A percentile compares a stretch with the other conserved stretches of the same genome.
phyloP scores from a whole-genome alignment of 202 grass and related monocot genomes.

The Dendrocalamus latiflorus region DNA sequence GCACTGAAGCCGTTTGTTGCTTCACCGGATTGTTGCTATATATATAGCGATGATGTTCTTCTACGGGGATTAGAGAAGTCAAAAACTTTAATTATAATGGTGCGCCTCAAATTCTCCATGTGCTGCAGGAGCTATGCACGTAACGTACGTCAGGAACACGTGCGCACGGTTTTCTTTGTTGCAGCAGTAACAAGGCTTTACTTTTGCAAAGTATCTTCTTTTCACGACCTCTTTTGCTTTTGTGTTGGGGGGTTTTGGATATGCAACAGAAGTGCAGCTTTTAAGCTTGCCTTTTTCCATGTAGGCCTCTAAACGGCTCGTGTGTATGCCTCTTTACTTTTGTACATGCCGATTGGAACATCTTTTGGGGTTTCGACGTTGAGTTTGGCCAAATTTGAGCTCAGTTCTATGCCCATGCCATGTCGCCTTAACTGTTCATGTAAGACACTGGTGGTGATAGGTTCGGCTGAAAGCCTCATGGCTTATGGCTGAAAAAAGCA shows the following conservation, averaged over 20 bases:
- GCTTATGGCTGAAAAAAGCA: no score
- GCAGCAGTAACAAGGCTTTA: neutral
- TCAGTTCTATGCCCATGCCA: neutral
- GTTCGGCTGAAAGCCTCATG: no score
- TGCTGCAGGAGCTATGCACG: neutral
- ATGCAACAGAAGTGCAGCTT: neutral
- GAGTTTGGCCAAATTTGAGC: neutral
- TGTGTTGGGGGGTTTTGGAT: neutral
- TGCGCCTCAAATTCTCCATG: neutral
- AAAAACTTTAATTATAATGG: neutral
- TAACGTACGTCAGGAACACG: neutral
- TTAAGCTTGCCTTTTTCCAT: neutral
- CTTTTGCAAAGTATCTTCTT: neutral
- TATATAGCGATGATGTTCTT: constrained; percentile 10
- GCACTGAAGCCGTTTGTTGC: neutral
- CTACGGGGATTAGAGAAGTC: neutral
- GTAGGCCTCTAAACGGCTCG: neutral
- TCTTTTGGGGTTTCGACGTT: neutral
- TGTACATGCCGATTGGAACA: neutral
- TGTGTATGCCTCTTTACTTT: no score
- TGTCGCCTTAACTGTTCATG: neutral
- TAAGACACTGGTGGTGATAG: no score
- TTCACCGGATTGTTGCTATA: neutral
- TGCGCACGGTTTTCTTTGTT: neutral
- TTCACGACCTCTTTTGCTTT: neutral